These are phyloP conservation scores for Penicillium malachiteum DNA, from an alignment of 495 filamentous ascomycete genomes.

Conservation along the genomic window DNA sequence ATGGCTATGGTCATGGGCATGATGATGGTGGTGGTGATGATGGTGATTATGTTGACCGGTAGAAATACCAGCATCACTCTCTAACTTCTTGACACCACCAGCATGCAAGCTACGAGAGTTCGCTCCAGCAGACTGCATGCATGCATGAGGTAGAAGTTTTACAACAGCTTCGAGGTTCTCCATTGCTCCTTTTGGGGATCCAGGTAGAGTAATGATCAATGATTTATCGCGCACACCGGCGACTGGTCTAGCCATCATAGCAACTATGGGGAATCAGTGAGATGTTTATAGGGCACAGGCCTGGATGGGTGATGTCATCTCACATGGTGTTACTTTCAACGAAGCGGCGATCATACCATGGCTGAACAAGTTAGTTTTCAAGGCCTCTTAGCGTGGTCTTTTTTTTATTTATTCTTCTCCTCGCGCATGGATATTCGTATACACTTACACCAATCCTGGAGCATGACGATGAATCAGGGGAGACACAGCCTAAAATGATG, in stretches of 20 bases:
- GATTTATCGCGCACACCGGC: slow-evolving; percentile 84
- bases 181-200: slow-evolving; percentile 93
- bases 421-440: not conserved
- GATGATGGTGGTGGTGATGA: slow-evolving; percentile 55
- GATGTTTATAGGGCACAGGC: slow-evolving; percentile 13
- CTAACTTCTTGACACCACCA: slow-evolving; percentile 79
- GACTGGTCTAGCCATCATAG: slow-evolving; percentile 94
- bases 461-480: slow-evolving; percentile 84
- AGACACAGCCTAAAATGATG: slow-evolving; percentile 63
- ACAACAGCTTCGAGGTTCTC: slow-evolving; percentile 94
- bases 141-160: slow-evolving; percentile 89
- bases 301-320: slow-evolving; percentile 33
- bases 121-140: slow-evolving; percentile 78
- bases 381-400: slow-evolving; percentile 4
- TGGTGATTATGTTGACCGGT: slow-evolving; percentile 36
- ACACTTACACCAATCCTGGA: slow-evolving; percentile 75
- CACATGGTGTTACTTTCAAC: slow-evolving; percentile 83
- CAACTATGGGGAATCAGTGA: slow-evolving; percentile 57
- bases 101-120: slow-evolving; percentile 79
- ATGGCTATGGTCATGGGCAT: slow-evolving; percentile 59
- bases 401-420: too few species aligned
- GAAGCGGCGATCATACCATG: slow-evolving; percentile 94
- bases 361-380: slow-evolving; percentile 38
- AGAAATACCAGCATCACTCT: slow-evolving; percentile 72
- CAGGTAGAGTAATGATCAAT: slow-evolving; percentile 86